These are phyloP conservation scores for Podospora didyma DNA, from an alignment of 495 filamentous ascomycete genomes.

Conservation along the genomic window DNA sequence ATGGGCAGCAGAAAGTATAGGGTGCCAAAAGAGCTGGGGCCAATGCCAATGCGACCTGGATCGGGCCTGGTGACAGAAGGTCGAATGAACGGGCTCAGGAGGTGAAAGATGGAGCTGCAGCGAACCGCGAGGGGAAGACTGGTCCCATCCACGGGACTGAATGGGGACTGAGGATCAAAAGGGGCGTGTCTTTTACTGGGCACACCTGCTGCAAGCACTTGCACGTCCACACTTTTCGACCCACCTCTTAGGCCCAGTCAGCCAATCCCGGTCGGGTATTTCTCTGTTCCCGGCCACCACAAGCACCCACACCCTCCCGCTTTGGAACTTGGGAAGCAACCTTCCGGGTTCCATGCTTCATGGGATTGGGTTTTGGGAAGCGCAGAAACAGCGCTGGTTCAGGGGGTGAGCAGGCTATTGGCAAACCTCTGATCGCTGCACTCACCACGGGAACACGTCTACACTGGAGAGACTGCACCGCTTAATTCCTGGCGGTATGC, in stretches of 20 bases:
- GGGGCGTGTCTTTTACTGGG: slow-evolving; percentile 1
- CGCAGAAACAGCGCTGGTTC: too few relatives aligned
- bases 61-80: neutral
- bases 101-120: neutral
- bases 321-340: neutral
- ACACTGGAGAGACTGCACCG: too few relatives aligned
- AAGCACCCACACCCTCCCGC: neutral
- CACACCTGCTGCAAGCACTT: slow-evolving; percentile 3
- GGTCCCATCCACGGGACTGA: too few relatives aligned
- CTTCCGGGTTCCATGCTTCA: neutral
- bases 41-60: neutral
- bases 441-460: too few relatives aligned
- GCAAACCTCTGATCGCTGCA: too few relatives aligned
- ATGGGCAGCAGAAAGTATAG: neutral
- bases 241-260: neutral
- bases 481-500: too few relatives aligned
- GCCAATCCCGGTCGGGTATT: slow-evolving; percentile 14
- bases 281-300: neutral
- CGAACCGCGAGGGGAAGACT: too few relatives aligned
- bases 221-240: neutral
- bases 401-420: too few relatives aligned
- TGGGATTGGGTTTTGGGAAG: neutral
- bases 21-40: neutral
- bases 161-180: neutral
- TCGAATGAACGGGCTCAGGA: too few relatives aligned